These are phyloP conservation scores for Coffea canephora DNA, from an alignment of 257 asterid genomes.

Conservation along the genomic window DNA sequence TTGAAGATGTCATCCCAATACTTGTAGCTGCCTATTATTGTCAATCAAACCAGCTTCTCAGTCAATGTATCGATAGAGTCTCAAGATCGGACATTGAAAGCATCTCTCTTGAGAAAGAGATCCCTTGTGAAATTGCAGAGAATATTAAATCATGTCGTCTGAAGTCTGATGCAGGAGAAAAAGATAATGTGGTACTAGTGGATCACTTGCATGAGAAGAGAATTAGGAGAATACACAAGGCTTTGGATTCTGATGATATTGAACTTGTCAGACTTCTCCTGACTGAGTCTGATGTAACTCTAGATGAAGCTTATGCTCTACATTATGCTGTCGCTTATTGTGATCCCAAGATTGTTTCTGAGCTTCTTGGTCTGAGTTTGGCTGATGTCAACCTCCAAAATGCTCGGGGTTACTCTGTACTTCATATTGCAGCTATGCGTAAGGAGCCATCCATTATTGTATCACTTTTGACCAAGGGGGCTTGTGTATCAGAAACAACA, in stretches of 20 bases:
- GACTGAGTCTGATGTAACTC: slow-evolving; percentile 54
- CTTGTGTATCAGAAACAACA: slow-evolving; percentile 48
- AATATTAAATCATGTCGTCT: slow-evolving; percentile 37
- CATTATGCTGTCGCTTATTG: slow-evolving; percentile 75
- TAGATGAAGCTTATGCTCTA: slow-evolving; percentile 66
- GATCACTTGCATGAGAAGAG: slow-evolving; percentile 52
- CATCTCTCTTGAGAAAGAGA: slow-evolving; percentile 44
- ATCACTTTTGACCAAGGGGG: slow-evolving; percentile 64
- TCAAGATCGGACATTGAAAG: slow-evolving; percentile 57
- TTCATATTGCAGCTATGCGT: slow-evolving; percentile 70
- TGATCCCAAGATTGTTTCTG: slow-evolving; percentile 64
- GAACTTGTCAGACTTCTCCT: slow-evolving; percentile 66
- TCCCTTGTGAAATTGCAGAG: slow-evolving; percentile 45
- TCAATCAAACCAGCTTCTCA: slow-evolving; percentile 47
- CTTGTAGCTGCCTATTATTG: slow-evolving; percentile 54
- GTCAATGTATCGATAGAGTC: slow-evolving; percentile 46
- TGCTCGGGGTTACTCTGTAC: slow-evolving; percentile 48
- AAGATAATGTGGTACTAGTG: slow-evolving; percentile 6
- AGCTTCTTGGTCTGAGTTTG: slow-evolving; percentile 54
- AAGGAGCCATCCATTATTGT: slow-evolving; percentile 67
- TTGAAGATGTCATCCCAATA: slow-evolving; percentile 63
- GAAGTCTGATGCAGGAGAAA: slow-evolving; percentile 30
- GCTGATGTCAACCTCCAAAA: slow-evolving; percentile 58
- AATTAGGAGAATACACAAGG: slow-evolving; percentile 55
- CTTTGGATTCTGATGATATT: slow-evolving; percentile 68